Base-by-base conservation (phyloP, 257 asterid species). In the Lavandula angustifolia region DNA sequence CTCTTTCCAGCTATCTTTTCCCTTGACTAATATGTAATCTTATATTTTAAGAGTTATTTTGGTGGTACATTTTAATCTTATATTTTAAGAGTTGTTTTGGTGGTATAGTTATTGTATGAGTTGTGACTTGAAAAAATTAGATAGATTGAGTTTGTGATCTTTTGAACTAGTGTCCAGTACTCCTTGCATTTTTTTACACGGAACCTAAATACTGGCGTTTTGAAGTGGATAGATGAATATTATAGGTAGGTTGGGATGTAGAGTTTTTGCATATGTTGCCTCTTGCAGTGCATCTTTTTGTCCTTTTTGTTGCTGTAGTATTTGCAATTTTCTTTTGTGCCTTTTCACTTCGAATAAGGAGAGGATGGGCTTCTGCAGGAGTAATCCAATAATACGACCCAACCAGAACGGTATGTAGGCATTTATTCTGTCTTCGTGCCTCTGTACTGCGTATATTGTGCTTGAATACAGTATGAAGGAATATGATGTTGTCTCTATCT, bases 351-450 rank as follows among this genome's bases (percentile, higher is more conserved):
- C 79, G 75, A 74, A 75, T 89, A 82, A 88, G 89, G 83, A 78
- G 88, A 77, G 80, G 87, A 86, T 76, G 95, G 82, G 87, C 94
- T 77, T 84, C 91, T 78, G 89, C 88, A 9, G 95, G 84, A 83
- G 85, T 75, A 66, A 77, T 73, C 82, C 89, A 77, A 70, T 81
- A 81, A 68, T 76, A 74, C 87, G 72, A 74, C 77, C 83, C 77
- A 70, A 77, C 72, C 77, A 79, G 81, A 78, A 85, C 89, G 96
- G 96, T 87, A 87, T 87, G 96, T 87, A 68, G 89, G 91, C 74
- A 50, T 73, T 76, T 73, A 67, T 71, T 76, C 54, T 74, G 82
- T 68, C 82, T 75, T 62, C 73, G 67, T 80, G 82, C 73, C 71
- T 68, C 80, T 83, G 67, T 70, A 62, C 77, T 52, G 53, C 38